Base-by-base conservation (phyloP, 768 basidiomycete genomes). In the Cystofilobasidium macerans region DNA sequence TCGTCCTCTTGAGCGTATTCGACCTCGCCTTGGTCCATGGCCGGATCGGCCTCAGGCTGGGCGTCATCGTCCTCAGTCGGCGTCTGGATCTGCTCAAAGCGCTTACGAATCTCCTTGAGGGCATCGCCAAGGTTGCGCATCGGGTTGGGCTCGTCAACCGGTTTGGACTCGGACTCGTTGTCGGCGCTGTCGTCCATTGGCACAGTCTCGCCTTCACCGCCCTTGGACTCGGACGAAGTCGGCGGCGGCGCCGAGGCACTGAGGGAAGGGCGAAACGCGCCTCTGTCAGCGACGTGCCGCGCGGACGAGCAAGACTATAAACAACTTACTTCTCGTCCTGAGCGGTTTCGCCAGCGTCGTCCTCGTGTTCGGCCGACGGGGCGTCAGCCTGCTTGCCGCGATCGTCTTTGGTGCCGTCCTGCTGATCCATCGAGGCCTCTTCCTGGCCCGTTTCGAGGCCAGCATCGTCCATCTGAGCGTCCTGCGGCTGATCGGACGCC, bases 51-150 rank as follows among this genome's bases (percentile, higher is more conserved):
- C 3, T 57, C 59, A 14, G 77, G 74, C 64, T 80, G 59, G 78
- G 67, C 86, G 76, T 30, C 78, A 62, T 86, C 77, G 2, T 71
- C 70, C 3, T 71, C 70, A 58, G 75, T 74, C 32, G 73, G 74
- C 26, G 73, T 69, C 5, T 74, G 70, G 67, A 97, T 94, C 66
- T 89, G 86, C 65, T 92, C 84, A 69, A 90, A 83, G n/a, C 86
- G 84, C 68, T 86, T 83, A 57, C 82, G 84, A 62, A 93, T 86
- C 71, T 93, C 86, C 70, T 86, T 83, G 60, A 89, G 75, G 0
- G 87, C 82, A 71, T 95, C 91, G 35, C 91, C 91, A 2, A 92
- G 83, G 69, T 83, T 87, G 58, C 90, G 88, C 42, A 64, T 54
- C 43, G 61, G 67, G 57, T 68, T 67, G 26, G 65, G 48, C 24